Base-by-base conservation (phyloP, 306 rosid species). In the Prunus campanulata region DNA sequence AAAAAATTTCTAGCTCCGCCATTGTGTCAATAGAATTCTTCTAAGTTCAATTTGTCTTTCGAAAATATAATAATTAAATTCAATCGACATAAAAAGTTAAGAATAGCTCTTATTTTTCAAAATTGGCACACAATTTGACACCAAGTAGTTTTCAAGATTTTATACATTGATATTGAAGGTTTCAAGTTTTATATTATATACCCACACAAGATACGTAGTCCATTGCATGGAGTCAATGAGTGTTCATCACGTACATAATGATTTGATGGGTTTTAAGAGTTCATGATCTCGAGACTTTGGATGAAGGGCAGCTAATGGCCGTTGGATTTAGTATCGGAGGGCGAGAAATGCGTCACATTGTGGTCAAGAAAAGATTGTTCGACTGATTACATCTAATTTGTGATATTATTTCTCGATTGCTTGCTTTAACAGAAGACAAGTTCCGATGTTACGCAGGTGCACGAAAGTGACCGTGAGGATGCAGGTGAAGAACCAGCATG, bases 341-440 rank as follows among this genome's bases (percentile, higher is more conserved):
- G 30, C 9, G 70, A 49, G 44, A 51, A 56, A 11, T 50, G 72
- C 86, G 90, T 90, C 97, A 87, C 68, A 75, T 81, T 89, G 74
- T 75, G 86, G 96, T 86, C 88, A 82, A 13, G 89, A 88, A 83
- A 83, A 80, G 92, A 83, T 74, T 61, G 88, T 85, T 87, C 74
- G 90, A 91, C 86, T 81, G 80, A 70, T 44, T 67, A 71, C 49
- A 22, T 70, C 61, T 66, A 47, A 48, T 51, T 29, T 20, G 5
- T 3, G 47, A 61, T 11, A 44, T 57, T 73, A 39, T 57, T 35
- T 42, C 44, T 39, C 8, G 80, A 63, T 71, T 61, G 70, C 76
- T 70, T 68, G 42, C 62, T 22, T 68, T 52, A n/a, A 11, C 7
- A 22, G 61, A 35, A 54, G 51, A 15, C 2, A 60, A 50, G 10